phyloP scores from a whole-genome alignment of 805 yeast species.

The Myxozyma sirexii region DNA sequence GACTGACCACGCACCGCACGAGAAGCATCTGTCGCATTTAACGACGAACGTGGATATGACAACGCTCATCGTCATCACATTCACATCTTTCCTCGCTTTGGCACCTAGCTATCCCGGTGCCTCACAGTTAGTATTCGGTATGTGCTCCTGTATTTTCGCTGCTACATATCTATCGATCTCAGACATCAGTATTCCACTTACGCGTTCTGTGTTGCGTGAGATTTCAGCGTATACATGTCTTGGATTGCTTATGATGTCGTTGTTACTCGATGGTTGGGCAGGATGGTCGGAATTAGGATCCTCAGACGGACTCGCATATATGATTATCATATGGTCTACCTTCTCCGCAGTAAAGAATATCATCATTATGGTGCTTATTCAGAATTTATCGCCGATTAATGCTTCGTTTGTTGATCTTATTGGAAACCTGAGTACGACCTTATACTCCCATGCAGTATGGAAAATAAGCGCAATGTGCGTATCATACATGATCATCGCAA shows the following conservation, averaged over 20 bases:
- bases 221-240: constrained; percentile 25
- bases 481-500: constrained; percentile 33
- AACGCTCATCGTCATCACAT: constrained; percentile 25
- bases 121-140: constrained; percentile 31
- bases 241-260: constrained; percentile 30
- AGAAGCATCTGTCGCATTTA: neutral
- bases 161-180: constrained; percentile 34
- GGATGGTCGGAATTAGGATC: constrained; percentile 31
- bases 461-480: constrained; percentile 32
- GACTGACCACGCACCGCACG: constrained; percentile 2
- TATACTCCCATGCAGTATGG: constrained; percentile 31
- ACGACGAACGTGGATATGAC: constrained; percentile 14
- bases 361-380: constrained; percentile 32
- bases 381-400: constrained; percentile 33
- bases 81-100: constrained; percentile 32
- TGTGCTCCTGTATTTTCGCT: constrained; percentile 31
- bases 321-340: constrained; percentile 28
- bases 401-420: constrained; percentile 34
- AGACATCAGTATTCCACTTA: constrained; percentile 31
- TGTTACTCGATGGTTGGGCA: constrained; percentile 33
- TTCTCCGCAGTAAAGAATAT: constrained; percentile 31
- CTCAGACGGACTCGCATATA: constrained; percentile 23
- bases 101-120: constrained; percentile 33
- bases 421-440: constrained; percentile 29
- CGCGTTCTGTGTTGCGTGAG: constrained; percentile 30